These are phyloP conservation scores for Apiospora rasikravindrae DNA, from an alignment of 2,329 filamentous ascomycete genomes.

Conservation along the genomic window DNA sequence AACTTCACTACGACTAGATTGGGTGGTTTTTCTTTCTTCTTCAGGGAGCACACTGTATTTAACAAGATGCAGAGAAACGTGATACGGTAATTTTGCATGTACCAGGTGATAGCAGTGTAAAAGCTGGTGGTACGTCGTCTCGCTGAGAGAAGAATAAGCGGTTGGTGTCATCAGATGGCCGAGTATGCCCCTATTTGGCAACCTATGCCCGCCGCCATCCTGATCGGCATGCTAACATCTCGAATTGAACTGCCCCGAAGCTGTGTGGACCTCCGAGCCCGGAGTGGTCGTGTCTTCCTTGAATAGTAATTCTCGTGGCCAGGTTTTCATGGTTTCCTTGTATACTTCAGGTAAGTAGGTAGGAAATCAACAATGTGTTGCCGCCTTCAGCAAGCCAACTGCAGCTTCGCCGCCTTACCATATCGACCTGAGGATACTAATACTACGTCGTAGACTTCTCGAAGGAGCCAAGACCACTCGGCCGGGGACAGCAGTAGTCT, in stretches of 20 bases:
- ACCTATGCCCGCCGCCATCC: not conserved
- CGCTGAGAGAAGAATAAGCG: not conserved
- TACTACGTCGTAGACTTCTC: too few species aligned
- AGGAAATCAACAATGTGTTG: not conserved
- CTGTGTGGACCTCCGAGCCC: conserved; percentile 2
- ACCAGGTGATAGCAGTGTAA: not conserved
- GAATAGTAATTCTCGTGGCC: not conserved
- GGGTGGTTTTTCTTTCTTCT: not conserved
- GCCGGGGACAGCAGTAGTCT: not conserved
- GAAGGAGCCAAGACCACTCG: not conserved
- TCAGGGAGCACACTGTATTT: not conserved
- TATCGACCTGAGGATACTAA: not conserved
- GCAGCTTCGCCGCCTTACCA: not conserved
- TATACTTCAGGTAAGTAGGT: too few species aligned
- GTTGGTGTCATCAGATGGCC: not conserved
- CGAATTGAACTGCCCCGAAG: not conserved
- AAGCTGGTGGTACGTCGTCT: not conserved
- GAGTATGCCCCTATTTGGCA: not conserved
- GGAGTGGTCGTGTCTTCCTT: not conserved
- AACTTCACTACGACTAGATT: not conserved
- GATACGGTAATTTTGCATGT: not conserved
- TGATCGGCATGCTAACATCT: conserved; percentile 2
- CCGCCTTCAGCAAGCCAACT: not conserved
- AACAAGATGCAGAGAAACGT: not conserved
- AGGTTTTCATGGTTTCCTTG: not conserved